Conservation (phyloP, 2,329 filamentous ascomycete species). For the Penicillium sp. region DNA sequence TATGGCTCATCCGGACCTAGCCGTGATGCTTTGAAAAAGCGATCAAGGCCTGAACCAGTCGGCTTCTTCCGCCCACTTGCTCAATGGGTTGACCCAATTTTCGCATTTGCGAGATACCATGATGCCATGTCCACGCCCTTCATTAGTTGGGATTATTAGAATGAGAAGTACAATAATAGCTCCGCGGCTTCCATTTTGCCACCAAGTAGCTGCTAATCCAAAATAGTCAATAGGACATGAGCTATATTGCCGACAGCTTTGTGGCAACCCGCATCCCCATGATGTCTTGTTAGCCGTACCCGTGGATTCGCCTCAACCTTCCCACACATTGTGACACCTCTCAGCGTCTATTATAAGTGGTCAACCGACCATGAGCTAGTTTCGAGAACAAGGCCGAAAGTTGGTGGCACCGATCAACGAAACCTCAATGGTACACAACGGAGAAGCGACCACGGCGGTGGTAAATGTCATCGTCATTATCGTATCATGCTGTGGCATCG, state of each 20-base stretch:
- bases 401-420: slow-evolving; percentile 20
- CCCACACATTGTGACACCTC: background rate
- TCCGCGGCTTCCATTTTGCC: background rate
- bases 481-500: slow-evolving; percentile 28
- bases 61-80: background rate
- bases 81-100: no score
- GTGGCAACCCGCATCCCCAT: background rate
- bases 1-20: background rate
- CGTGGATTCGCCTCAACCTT: background rate
- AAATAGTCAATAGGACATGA: background rate
- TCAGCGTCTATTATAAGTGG: slow-evolving; percentile 12
- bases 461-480: slow-evolving; percentile 37
- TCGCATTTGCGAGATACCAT: no score
- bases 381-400: slow-evolving; percentile 21
- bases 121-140: no score
- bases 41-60: background rate
- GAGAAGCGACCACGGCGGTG: slow-evolving; percentile 22
- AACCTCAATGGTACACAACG: slow-evolving; percentile 19
- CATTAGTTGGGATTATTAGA: no score
- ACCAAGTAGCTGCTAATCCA: background rate
- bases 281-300: background rate
- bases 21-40: no score
- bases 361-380: background rate
- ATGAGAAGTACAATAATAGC: background rate
- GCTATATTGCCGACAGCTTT: background rate